These are phyloP conservation scores for Periconia sp. DNA, from an alignment of 2,329 filamentous ascomycete genomes.

Conservation along the genomic window DNA sequence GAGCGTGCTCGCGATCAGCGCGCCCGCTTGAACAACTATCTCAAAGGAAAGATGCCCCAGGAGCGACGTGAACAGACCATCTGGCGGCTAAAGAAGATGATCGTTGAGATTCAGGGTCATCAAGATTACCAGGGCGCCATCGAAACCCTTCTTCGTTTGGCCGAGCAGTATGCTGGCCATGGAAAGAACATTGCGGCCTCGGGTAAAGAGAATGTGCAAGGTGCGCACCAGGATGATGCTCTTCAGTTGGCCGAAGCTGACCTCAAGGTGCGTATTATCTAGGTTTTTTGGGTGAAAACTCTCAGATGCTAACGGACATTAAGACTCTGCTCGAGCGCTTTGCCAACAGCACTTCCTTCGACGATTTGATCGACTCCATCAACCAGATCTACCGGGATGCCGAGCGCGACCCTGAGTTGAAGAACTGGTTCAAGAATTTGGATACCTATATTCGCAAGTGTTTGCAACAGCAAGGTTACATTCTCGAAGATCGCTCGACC, in stretches of 20 bases:
- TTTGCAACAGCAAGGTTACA: conserved; percentile 86
- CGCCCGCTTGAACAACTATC: conserved; percentile 68
- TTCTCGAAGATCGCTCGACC: conserved; percentile 78
- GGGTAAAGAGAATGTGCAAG: conserved; percentile 69
- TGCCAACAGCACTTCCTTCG: conserved; percentile 87
- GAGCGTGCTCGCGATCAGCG: conserved; percentile 44
- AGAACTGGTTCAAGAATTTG: conserved; percentile 82
- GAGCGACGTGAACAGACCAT: conserved; percentile 91
- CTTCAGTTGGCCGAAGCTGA: conserved; percentile 75
- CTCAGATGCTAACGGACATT: conserved; percentile 53
- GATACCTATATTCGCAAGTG: conserved; percentile 79
- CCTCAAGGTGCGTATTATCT: conserved; percentile 62
- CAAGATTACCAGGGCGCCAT: conserved; percentile 93
- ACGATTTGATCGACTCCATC: conserved; percentile 83
- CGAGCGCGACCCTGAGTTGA: conserved; percentile 82
- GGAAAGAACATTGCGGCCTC: conserved; percentile 66
- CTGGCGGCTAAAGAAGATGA: conserved; percentile 95
- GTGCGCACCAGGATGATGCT: conserved; percentile 65
- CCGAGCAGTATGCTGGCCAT: conserved; percentile 82
- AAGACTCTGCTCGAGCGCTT: conserved; percentile 90
- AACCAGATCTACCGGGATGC: conserved; percentile 85
- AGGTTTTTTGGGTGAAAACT: conserved; percentile 43
- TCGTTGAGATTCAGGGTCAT: conserved; percentile 94
- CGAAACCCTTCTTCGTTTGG: conserved; percentile 78
- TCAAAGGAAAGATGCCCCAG: conserved; percentile 83